Base-by-base conservation (phyloP, 371 early-diverging fungal genomes). In the Syncephalastrum contaminatum region DNA sequence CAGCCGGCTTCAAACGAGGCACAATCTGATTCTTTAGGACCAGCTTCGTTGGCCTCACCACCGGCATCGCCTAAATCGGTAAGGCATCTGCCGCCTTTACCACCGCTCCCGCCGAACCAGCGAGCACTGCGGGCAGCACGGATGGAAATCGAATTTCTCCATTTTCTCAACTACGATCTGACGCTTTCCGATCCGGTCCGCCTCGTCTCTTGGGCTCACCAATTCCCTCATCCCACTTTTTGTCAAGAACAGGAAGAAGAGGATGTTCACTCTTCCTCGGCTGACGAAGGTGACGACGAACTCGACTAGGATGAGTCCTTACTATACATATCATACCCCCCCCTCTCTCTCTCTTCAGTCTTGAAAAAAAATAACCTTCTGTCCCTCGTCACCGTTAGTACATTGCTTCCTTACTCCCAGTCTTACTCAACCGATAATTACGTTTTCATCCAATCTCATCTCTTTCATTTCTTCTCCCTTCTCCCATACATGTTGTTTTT, bases 111-210 rank as follows among this genome's bases (percentile, higher is more conserved):
- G 57, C 62, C 39, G 39, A 60, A 14, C 19, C 53, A 59, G 24
- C 54, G 51, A 19, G 59, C 48, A 27, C 41, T 52, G 36, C 56
- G 63, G 39, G 64, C 72, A 20, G 55, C 58, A 30, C 66, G 80
- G 10, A 80, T 84, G 83, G 85, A 84, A 53, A 62, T 74, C 50
- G 85, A 84, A 54, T 84, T 84, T 54, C 48, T 84, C 39, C 75
- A 74, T 16, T 80, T 82, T 56, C 54, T 84, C 45, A 68, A 81
- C 16, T 72, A 74, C 54, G 81, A 82, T 53, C 53, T 77, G 24
- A 65, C 68, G 4, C 48, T 69, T 14, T 44, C 61, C 36, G 70
- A 73, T 55, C 70, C 74, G 16, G 43, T 55, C n/a, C 42, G 59
- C 12, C 57, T 75, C 1, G 67, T 75, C 14, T 40, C 53, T 12